phyloP scores from a whole-genome alignment of 75 land plant genomes.

The Isoetes taiwanensis region DNA sequence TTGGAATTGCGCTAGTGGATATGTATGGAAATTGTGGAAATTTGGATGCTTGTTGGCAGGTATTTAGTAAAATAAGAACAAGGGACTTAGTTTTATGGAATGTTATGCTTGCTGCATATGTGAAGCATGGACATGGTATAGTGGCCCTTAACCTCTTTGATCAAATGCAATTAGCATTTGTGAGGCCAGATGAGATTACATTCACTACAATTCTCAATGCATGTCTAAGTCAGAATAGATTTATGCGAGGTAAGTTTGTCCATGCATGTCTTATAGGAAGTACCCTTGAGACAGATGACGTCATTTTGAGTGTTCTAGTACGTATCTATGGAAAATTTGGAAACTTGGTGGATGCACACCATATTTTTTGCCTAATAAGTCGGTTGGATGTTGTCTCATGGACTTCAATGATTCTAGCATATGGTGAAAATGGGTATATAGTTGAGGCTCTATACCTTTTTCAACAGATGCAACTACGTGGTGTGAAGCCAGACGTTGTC shows the following conservation, averaged over 20 bases:
- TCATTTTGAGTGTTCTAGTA: constrained; percentile 1
- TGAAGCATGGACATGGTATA: not conserved
- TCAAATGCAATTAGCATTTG: not conserved
- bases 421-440: no score
- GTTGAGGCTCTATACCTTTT: no score
- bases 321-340: constrained; percentile 9
- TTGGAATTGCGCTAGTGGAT: constrained; percentile 5
- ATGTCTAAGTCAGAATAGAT: not conserved
- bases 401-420: constrained; percentile 10
- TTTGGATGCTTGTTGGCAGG: not conserved
- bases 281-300: not conserved
- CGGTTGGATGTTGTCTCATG: constrained; percentile 8
- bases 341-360: not conserved
- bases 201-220: constrained; percentile 2
- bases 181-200: not conserved
- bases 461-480: no score
- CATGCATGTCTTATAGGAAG: constrained; percentile 1
- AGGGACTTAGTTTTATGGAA: constrained; percentile 7
- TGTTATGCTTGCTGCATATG: constrained; percentile 7
- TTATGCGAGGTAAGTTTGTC: not conserved
- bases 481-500: no score
- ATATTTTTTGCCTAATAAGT: constrained; percentile 1
- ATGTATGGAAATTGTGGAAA: constrained; percentile 9
- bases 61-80: constrained; percentile 6
- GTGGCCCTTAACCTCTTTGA: not conserved